Conservation (phyloP, 441 rosid species). For the Arabidopsis lyrata region DNA sequence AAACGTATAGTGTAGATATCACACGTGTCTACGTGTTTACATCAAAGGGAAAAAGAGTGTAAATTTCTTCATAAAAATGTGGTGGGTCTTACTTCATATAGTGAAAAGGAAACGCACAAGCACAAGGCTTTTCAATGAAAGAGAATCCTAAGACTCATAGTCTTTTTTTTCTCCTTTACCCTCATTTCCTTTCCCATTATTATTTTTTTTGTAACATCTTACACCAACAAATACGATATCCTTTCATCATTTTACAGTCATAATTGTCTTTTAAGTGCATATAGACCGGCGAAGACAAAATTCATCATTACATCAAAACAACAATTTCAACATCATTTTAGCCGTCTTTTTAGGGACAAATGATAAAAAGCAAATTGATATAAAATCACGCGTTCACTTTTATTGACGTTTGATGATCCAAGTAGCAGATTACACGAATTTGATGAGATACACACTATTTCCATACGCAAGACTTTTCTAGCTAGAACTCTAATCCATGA, state of each 20-base stretch:
- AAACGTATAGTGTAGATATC: slow-evolving; percentile 54
- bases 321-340: slow-evolving; percentile 46
- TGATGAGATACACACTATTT: slow-evolving; percentile 2
- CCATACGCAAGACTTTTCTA: slow-evolving; percentile 5
- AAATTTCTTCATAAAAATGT: slow-evolving; percentile 52
- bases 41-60: slow-evolving; percentile 47
- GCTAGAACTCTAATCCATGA: not conserved
- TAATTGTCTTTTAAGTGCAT: slow-evolving; percentile 44
- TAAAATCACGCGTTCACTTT: slow-evolving; percentile 40
- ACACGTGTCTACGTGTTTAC: slow-evolving; percentile 45
- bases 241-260: slow-evolving; percentile 37
- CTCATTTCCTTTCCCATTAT: slow-evolving; percentile 37
- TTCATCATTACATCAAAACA: slow-evolving; percentile 43
- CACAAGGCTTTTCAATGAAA: slow-evolving; percentile 47
- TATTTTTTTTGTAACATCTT: slow-evolving; percentile 11
- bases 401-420: slow-evolving; percentile 38
- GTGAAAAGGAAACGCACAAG: slow-evolving; percentile 47
- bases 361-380: slow-evolving; percentile 30
- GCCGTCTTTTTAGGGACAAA: slow-evolving; percentile 45
- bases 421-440: slow-evolving; percentile 24
- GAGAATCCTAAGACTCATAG: slow-evolving; percentile 46
- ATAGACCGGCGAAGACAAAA: slow-evolving; percentile 45
- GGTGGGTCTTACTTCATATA: slow-evolving; percentile 48
- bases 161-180: slow-evolving; percentile 31
- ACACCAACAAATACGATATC: slow-evolving; percentile 37